Evolutionary conservation across 2,329 filamentous ascomycete genomes (phyloP).

Genomic region (Biscogniauxia mediterranea): DNA sequence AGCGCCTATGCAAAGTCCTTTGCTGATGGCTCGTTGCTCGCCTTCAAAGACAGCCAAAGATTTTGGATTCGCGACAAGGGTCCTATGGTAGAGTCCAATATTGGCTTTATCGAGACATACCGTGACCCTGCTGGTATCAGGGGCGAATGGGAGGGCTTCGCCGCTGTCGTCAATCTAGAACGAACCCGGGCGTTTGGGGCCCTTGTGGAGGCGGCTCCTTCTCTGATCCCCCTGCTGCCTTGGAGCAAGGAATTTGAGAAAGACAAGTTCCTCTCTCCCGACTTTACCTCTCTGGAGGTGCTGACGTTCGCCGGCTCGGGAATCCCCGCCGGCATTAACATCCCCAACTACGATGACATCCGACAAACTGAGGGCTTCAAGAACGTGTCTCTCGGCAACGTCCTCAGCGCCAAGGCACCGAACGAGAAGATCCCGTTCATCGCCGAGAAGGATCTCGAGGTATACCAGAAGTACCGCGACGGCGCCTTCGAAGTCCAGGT

Average conservation of each 20-base stretch:
- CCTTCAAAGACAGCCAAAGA: constrained; percentile 77
- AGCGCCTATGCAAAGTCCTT: constrained; percentile 73
- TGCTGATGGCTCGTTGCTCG: constrained; percentile 68
- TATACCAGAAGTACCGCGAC: constrained; percentile 83
- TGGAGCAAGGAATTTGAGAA: constrained; percentile 92
- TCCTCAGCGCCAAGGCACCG: constrained; percentile 85
- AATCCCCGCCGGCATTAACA: constrained; percentile 68
- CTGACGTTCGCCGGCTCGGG: constrained; percentile 73
- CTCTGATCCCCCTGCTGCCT: constrained; percentile 83
- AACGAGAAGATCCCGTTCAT: constrained; percentile 94
- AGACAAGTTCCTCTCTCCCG: constrained; percentile 90
- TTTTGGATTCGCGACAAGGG: constrained; percentile 82
- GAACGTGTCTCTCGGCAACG: constrained; percentile 90
- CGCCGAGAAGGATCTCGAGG: constrained; percentile 68
- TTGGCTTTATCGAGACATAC: constrained; percentile 85
- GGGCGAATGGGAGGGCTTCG: constrained; percentile 84
- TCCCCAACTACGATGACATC: constrained; percentile 45
- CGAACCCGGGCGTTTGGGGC: constrained; percentile 84
- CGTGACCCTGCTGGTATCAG: constrained; percentile 77
- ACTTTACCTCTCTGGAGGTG: constrained; percentile 94
- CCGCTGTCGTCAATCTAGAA: constrained; percentile 83
- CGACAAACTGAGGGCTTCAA: constrained; percentile 85
- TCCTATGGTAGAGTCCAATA: constrained; percentile 75
- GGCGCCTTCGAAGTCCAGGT: constrained; percentile 93
- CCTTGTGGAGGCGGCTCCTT: constrained; percentile 76